phyloP scores from a whole-genome alignment of 2,329 filamentous ascomycete species.

The Claviceps maximensis region DNA sequence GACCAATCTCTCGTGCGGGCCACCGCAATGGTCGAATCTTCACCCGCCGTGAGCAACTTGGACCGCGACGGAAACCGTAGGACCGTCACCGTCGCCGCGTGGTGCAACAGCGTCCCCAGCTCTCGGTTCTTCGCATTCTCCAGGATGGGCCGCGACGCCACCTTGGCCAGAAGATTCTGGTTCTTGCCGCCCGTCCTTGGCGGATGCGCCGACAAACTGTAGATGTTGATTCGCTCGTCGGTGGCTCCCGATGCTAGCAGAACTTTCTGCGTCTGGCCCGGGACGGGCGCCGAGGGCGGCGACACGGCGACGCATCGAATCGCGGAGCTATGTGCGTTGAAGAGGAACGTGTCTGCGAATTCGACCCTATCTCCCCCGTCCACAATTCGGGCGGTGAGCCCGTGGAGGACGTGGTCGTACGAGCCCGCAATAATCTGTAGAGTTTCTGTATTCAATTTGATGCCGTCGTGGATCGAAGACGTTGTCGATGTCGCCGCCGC shows the following conservation, averaged over 20 bases:
- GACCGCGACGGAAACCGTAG: slow-evolving; percentile 72
- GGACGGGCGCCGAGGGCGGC: slow-evolving; percentile 49
- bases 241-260: slow-evolving; percentile 84
- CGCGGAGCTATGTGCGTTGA: slow-evolving; percentile 82
- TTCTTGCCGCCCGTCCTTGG: slow-evolving; percentile 35
- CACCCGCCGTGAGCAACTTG: slow-evolving; percentile 76
- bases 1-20: slow-evolving; percentile 83
- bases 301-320: slow-evolving; percentile 84
- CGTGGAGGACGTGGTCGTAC: slow-evolving; percentile 87
- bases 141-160: slow-evolving; percentile 59
- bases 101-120: slow-evolving; percentile 75
- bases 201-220: slow-evolving; percentile 65
- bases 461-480: not conserved
- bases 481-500: slow-evolving; percentile 5
- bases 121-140: slow-evolving; percentile 83
- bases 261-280: slow-evolving; percentile 61
- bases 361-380: slow-evolving; percentile 28
- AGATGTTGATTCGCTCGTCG: slow-evolving; percentile 91
- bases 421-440: slow-evolving; percentile 86
- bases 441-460: slow-evolving; percentile 28
- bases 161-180: slow-evolving; percentile 48
- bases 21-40: slow-evolving; percentile 85
- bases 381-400: slow-evolving; percentile 61
- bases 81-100: slow-evolving; percentile 67
- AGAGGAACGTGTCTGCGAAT: slow-evolving; percentile 89